These are phyloP conservation scores for Trichoderma reesei DNA, from an alignment of 495 filamentous ascomycete genomes.

Conservation along the genomic window DNA sequence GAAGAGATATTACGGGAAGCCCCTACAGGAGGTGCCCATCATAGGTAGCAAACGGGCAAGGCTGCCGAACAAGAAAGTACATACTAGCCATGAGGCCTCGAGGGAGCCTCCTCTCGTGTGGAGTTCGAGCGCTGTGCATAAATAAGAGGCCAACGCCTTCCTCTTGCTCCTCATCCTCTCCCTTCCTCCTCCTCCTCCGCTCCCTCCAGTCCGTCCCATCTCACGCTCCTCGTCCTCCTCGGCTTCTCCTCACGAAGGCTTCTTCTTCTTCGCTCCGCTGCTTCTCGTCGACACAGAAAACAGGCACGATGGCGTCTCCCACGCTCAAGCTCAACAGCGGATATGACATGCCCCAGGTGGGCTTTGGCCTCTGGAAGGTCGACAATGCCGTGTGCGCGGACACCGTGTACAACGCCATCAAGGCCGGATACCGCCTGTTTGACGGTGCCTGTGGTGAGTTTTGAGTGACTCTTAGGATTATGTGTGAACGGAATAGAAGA, in stretches of 20 bases:
- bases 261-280: neutral
- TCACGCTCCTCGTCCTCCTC: neutral
- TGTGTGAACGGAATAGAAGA: too few species aligned
- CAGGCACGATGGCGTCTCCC: constrained; percentile 30
- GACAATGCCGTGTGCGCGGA: constrained; percentile 67
- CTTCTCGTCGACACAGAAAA: constrained; percentile 9
- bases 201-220: neutral
- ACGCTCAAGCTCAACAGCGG: constrained; percentile 73
- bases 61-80: neutral
- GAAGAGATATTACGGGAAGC: too few species aligned
- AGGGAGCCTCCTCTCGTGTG: neutral
- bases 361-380: constrained; percentile 80
- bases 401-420: constrained; percentile 82
- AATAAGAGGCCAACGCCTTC: neutral
- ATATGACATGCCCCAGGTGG: constrained; percentile 79
- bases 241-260: neutral
- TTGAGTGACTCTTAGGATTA: neutral
- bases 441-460: constrained; percentile 75
- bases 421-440: constrained; percentile 75
- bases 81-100: neutral
- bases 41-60: neutral
- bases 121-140: constrained; percentile 1
- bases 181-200: neutral
- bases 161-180: neutral
- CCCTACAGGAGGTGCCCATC: too few species aligned